Evolutionary conservation across 495 filamentous ascomycete genomes (phyloP), one percentile per base, ranked within the genome.

Genomic region (Letharia columbiana): DNA sequence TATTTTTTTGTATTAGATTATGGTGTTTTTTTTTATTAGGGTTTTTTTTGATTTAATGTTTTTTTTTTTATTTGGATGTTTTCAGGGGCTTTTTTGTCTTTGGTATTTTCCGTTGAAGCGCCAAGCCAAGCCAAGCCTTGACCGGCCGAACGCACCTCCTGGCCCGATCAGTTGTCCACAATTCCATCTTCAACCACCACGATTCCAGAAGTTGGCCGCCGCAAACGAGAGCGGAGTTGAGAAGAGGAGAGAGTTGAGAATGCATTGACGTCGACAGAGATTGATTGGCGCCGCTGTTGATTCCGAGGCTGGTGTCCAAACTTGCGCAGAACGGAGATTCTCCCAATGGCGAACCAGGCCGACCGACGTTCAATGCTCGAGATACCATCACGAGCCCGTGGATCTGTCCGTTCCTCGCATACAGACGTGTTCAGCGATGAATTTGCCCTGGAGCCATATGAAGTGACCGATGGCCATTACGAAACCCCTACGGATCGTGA

Each of bases 401-500:
- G 60, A 42, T 77, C 76, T 59, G 67, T 73, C 74, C 77, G 73
- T 72, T 75, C 71, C 39, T 77, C 76, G 41, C 80, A 81, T 61
- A 79, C 79, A 47, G 80, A 71, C 40, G 54, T 71, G 20, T 84
- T 84, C 71, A 79, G 80, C 56, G 81, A 84, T 69, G 81, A 82
- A 59, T 82, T 80, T 69, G 78, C 81, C 5, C 41, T 67, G 64
- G 49, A 73, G 65, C 66, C 76, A 74, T 44, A 61, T 35, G 66
- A 68, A 35, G 31, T 56, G 33, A 31, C 28, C 20, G 47, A 78
- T 77, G 31, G 71, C 44, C 45, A 54, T 17, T 23, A 52, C 23
- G 60, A 35, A 41, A 23, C 56, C 7, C 40, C 35, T 45, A 33
- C 13, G 45, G 37, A 66, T 52, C 45, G n/a, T 17, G 59, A 66